Base-by-base conservation (phyloP, 164 flowering plant species). In the Magnolia sinica region DNA sequence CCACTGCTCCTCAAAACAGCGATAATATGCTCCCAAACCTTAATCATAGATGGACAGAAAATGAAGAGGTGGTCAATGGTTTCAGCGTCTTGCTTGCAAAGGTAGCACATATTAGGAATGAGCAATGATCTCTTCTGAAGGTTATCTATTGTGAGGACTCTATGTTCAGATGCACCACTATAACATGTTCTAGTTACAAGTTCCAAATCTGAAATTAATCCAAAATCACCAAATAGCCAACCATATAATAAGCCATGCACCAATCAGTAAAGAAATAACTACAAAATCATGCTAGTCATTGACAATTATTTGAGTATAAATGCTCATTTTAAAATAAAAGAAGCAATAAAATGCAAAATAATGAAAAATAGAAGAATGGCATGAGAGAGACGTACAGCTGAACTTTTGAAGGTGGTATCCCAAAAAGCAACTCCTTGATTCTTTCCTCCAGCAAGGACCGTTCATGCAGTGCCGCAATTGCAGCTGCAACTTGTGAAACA, bases 381-480 rank as follows among this genome's bases (percentile, higher is more conserved):
- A 7, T 14, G 20, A 71, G 49, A 68, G 14, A 66, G 64, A 13
- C 79, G 71, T 82, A 92, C 99, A 88, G 81, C 81, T 89, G 91
- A 77, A 81, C 87, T 68, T 76, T 86, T 20, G 89, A 59, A 68
- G 80, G 83, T 20, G 80, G 83, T 20, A 79, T 83, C 63, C 83
- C 66, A 76, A 59, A 68, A 19, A 90, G 83, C 27, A 87, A 75
- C 8, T 77, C 85, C 83, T 80, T 91, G 66, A 92, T 89, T 76
- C 87, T 88, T 68, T 79, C 86, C 86, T 94, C 98, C 69, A 94
- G 88, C 77, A 87, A 69, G 2, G 89, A 80, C 50, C 97, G 74
- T 58, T 96, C 99, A 76, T 87, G 89, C 85, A 96, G 79, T 72
- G 98, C 97, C 27, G 97, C 93, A 73, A 94, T 84, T 31, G 98